Evolutionary conservation across 371 early-diverging fungal genomes (phyloP), one percentile per base, ranked within the genome.

Genomic region (Mortierella sp.): DNA sequence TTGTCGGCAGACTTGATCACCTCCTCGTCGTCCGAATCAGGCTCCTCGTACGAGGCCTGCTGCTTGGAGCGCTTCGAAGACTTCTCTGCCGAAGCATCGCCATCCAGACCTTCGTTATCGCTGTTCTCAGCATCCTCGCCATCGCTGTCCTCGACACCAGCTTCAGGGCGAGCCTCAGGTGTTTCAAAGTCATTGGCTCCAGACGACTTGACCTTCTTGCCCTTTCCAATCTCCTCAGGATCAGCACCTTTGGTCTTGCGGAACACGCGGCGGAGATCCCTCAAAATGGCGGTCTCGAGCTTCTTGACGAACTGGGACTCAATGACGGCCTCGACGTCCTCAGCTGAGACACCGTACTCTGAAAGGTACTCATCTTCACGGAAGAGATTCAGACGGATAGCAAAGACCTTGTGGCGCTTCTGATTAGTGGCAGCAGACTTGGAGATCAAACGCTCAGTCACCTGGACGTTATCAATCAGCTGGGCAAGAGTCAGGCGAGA

Each of bases 361-460:
- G 90, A 88, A 70, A 88, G 81, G 86, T 96, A 97, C 71, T 96
- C 96, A 21, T 91, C 88, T 71, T 93, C 91, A 11, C 92, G 89
- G 93, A 98, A 98, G 83, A 99, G 89, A 74, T 96, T 90, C 82
- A 99, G 86, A 26, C 94, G 93, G 69, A 99, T 91, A 13, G 92
- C 93, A 79, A 97, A 94, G 53, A 93, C 89, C 90, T 95, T 95
- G 73, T 90, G 84, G 72, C 95, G 92, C 72, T 86, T 82, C 57
- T 91, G 90, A 46, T 89, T 89, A 55, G 82, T 91, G 48, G 88
- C 89, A 13, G 91, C 80, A 40, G 89, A 82, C 82, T 92, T 92
- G 67, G 89, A 81, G 40, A 89, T 89, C 43, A 90, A 85, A 21
- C 89, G 89, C 88, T 96, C 96, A 0, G 89, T 90, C 9, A 97